Evolutionary conservation across 1,284 basidiomycete genomes (phyloP).

Genomic region (Trichosporon sp.): DNA sequence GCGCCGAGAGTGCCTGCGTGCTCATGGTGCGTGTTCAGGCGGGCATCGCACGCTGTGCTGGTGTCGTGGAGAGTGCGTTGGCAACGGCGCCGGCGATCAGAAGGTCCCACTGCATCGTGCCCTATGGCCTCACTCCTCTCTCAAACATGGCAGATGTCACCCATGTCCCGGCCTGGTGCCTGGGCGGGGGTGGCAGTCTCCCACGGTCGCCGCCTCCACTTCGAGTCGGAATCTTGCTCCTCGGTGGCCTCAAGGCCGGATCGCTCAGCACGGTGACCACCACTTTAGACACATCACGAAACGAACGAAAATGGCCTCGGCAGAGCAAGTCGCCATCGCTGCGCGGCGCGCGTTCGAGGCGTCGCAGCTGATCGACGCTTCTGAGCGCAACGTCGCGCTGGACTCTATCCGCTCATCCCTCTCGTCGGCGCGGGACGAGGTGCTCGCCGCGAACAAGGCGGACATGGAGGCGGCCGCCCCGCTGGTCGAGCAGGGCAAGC

Average conservation of each 20-base stretch:
- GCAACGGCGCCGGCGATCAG: not conserved
- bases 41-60: not conserved
- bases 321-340: constrained; percentile 61
- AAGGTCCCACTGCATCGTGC: not conserved
- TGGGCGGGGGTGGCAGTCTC: not conserved
- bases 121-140: not conserved
- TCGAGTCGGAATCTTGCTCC: not conserved
- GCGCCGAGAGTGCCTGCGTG: no score
- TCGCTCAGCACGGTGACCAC: not conserved
- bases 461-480: constrained; percentile 74
- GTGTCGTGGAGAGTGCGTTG: not conserved
- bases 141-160: not conserved
- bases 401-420: constrained; percentile 65
- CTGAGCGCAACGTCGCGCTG: constrained; percentile 68
- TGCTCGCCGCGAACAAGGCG: constrained; percentile 70
- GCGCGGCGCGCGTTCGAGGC: constrained; percentile 78
- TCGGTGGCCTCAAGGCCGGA: not conserved
- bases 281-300: not conserved
- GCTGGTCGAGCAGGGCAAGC: constrained; percentile 74
- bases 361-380: constrained; percentile 69
- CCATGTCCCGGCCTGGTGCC: not conserved
- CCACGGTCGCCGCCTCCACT: constrained; percentile 9
- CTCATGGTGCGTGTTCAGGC: no score
- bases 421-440: constrained; percentile 59
- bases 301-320: constrained; percentile 22